Conservation (phyloP, 352 stramenopile genomes). For the Aphanomyces euteiches region DNA sequence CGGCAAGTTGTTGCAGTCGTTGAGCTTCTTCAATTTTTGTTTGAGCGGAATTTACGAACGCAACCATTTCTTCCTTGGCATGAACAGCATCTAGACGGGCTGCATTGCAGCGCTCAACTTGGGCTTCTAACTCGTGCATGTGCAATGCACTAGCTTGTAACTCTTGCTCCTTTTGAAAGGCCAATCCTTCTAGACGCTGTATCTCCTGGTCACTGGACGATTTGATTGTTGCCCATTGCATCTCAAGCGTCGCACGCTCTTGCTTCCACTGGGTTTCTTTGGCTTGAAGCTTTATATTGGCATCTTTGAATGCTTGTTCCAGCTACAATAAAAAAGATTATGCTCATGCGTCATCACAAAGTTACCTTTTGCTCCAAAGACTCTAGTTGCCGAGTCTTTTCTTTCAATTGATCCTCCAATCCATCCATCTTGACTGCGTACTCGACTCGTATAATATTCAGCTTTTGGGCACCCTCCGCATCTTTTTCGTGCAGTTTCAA, state of each 20-base stretch:
- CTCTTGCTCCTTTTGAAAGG: not conserved
- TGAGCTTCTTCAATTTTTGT: too few relatives aligned
- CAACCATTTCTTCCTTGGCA: too few relatives aligned
- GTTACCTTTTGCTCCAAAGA: not conserved
- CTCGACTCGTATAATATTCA: not conserved
- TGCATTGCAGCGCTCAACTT: not conserved
- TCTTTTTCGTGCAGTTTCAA: not conserved
- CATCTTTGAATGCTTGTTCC: not conserved
- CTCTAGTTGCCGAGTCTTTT: not conserved
- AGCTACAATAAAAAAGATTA: not conserved
- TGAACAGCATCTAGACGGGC: not conserved
- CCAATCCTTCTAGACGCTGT: not conserved
- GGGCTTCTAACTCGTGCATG: not conserved
- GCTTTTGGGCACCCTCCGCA: not conserved
- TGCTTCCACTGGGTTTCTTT: slow-evolving; percentile 33
- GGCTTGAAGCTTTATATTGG: not conserved
- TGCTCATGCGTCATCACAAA: not conserved
- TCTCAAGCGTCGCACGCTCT: slow-evolving; percentile 31
- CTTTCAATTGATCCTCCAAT: slow-evolving; percentile 1
- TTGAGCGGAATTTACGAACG: too few relatives aligned
- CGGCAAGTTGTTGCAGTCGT: too few relatives aligned
- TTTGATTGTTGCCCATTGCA: slow-evolving; percentile 23
- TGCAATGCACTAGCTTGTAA: not conserved
- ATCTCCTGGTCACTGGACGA: slow-evolving; percentile 26
- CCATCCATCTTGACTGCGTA: not conserved